A percentile compares a stretch with the other conserved stretches of the same genome.
Evolutionary conservation across 2,329 filamentous ascomycete species (phyloP).

Genomic region (Paraphaeosphaeria sporulosa): DNA sequence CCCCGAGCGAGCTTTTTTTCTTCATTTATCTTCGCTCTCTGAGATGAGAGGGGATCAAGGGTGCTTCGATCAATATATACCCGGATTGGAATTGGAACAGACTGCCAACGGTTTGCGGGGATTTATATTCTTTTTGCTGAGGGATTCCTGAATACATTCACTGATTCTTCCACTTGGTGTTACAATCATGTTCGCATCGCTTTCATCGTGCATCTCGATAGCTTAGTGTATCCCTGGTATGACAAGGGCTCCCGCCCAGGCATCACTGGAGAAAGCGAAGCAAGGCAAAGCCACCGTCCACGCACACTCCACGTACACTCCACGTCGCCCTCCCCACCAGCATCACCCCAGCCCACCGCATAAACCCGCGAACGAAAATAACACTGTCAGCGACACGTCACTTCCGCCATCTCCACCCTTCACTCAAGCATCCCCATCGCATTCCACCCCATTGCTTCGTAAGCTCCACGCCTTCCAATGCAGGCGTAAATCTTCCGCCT

Average conservation of each 20-base stretch:
- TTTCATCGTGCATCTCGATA: too few species aligned
- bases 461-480: background rate
- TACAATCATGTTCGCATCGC: too few species aligned
- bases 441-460: background rate
- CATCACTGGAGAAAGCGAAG: too few species aligned
- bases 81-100: conserved; percentile 11
- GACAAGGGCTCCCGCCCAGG: too few species aligned
- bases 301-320: background rate
- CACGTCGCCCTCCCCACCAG: background rate
- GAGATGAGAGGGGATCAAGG: background rate
- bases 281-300: too few species aligned
- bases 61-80: conserved; percentile 13
- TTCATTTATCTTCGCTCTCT: background rate
- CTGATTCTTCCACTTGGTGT: background rate
- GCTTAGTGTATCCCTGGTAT: background rate
- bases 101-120: background rate
- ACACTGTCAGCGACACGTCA: background rate
- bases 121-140: conserved; percentile 7
- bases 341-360: conserved; percentile 4
- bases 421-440: background rate
- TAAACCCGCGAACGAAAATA: background rate
- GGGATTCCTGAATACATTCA: background rate
- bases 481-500: background rate
- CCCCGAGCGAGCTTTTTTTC: background rate
- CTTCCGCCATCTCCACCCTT: background rate